Base-by-base conservation (phyloP, 2,329 filamentous ascomycete genomes). In the Arachnomyces sp. region DNA sequence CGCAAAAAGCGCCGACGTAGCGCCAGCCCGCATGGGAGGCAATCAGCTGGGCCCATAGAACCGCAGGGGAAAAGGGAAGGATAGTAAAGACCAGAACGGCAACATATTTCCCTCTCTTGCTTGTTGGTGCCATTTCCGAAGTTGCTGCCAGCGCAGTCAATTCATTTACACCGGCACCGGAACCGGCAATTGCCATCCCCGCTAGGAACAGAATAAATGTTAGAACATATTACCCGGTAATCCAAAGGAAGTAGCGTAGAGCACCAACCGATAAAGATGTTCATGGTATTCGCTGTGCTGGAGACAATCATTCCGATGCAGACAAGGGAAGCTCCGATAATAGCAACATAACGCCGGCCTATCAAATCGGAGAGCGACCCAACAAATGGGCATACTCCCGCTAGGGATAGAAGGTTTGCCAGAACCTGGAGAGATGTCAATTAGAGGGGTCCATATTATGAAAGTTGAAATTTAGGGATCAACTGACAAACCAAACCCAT, bases 111-210 rank as follows among this genome's bases (percentile, higher is more conserved):
- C 77, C 80, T 35, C 82, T 73, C 56, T 82, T 76, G 13, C 73
- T 67, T 14, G 76, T 76, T 1, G 82, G 81, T 0, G 78, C 82
- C 44, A 85, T 69, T 54, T 86, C 81, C 2, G 78, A 77, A 1
- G 80, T 81, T 28, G 73, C 81, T 18, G 81, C 79, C 7, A 86
- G 65, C 3, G 81, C 79, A 4, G 78, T 84, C 28, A 85, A 64
- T 56, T 84, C 80, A 48, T 79, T 80, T 44, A 84, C 72, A 11
- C 81, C 81, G 8, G 80, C 79, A 28, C 80, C 81, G 4, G 77
- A 65, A 2, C 81, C 81, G 7, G 79, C 71, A 46, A 84, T 68
- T 2, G 72, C 69, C 71, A 74, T 74, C 31, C 71, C 71, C 36
- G 56, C 73, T 75, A 36, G 8, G 6, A 14, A 47, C 31, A 44